Base-by-base conservation (phyloP, 768 basidiomycete genomes). In the Termitomyces sp. region DNA sequence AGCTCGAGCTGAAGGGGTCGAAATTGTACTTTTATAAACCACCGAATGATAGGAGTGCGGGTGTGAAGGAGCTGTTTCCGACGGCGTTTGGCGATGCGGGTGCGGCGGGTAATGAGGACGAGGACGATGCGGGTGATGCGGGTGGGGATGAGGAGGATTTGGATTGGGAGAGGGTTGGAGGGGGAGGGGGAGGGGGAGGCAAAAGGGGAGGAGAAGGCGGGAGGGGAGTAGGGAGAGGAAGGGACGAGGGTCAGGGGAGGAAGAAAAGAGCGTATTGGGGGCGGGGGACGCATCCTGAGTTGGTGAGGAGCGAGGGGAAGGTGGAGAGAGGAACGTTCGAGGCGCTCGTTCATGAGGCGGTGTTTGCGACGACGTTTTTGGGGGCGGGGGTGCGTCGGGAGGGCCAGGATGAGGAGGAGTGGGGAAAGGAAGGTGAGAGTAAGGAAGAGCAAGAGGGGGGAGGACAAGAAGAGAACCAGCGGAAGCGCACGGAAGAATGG, bases 1-100 rank as follows among this genome's bases (percentile, higher is more conserved):
- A 94, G 69, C 78, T 88, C 44, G 87, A 92, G 62, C 73, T 95
- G 27, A 88, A 90, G 65, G 93, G 92, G 6, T 83, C 87, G 12
- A 95, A 95, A 68, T 64, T 95, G 48, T 87, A 89, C 68, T 89
- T 95, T 65, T 93, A 90, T 68, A 95, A 95, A 65, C 84, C 90
- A 0, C 90, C 92, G 0, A 76, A 79, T 29, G 92, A 95, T 61
- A 76, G 85, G 55, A 74, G 71, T 23, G 72, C 75, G 2, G 86
- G 77, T 0, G 77, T 93, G 52, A 89, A 86, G 66, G 85, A 87
- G 8, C 72, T 93, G 25, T 95, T 95, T 64, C 86, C 90, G 10
- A 78, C 82, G 0, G 82, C 75, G 8, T 71, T 90, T 17, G 82
- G 89, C n/a, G n/a, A n/a, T n/a, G n/a, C n/a, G n/a, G n/a, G n/a